phyloP scores from a whole-genome alignment of 108 stramenopile species.

The Cyclotella cryptica region DNA sequence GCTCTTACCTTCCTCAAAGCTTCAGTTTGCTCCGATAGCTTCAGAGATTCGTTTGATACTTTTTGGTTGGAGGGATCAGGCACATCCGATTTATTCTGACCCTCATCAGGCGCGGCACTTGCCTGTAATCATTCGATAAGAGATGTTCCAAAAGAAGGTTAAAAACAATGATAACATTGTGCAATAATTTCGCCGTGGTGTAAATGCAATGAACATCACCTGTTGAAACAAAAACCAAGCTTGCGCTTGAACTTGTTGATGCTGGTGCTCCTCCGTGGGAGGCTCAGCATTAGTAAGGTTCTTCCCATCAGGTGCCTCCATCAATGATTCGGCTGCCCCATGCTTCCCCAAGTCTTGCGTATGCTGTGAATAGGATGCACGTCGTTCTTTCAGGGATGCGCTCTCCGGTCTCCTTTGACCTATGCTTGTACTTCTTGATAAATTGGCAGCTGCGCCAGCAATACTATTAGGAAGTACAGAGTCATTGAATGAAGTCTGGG shows the following conservation, averaged over 20 bases:
- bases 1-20: conserved; percentile 5
- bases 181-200: too few relatives aligned
- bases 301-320: too few relatives aligned
- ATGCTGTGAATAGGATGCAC: background rate
- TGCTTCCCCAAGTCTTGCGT: too few relatives aligned
- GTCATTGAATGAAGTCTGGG: background rate
- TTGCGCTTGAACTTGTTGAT: conserved; percentile 12
- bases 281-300: background rate
- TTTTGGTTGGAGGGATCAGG: background rate
- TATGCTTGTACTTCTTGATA: background rate
- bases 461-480: too few relatives aligned
- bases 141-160: background rate
- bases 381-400: too few relatives aligned
- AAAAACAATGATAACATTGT: background rate
- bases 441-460: background rate
- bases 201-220: background rate
- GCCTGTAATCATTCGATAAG: background rate
- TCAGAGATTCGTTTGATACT: background rate
- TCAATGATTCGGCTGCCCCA: too few relatives aligned
- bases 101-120: background rate
- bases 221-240: conserved; percentile 20
- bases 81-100: background rate
- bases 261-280: conserved; percentile 6
- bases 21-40: conserved; percentile 1
- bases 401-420: too few relatives aligned